These are phyloP conservation scores for Thermochaetoides thermophila DNA, from an alignment of 495 filamentous ascomycete species.

Conservation along the genomic window DNA sequence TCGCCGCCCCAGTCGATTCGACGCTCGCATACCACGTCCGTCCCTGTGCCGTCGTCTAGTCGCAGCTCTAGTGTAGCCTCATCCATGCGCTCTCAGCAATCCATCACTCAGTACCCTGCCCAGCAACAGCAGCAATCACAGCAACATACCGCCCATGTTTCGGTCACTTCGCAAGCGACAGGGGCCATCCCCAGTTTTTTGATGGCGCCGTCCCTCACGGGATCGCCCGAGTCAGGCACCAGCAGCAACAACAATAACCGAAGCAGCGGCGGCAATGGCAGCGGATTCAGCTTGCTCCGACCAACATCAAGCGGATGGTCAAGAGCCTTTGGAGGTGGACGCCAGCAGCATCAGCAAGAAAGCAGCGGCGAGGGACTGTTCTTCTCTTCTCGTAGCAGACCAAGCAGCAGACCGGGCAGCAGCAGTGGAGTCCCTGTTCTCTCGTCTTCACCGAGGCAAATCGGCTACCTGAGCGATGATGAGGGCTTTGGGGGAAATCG, in stretches of 20 bases:
- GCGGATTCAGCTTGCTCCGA: constrained; percentile 11
- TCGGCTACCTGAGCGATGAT: not conserved
- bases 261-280: not conserved
- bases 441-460: not conserved
- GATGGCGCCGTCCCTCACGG: constrained; percentile 20
- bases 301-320: constrained; percentile 19
- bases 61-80: constrained; percentile 33
- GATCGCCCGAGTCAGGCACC: constrained; percentile 4
- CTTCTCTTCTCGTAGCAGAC: no score
- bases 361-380: not conserved
- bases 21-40: constrained; percentile 25
- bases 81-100: constrained; percentile 24
- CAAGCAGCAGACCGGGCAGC: constrained; percentile 10
- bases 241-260: constrained; percentile 1
- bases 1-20: constrained; percentile 31
- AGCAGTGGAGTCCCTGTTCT: constrained; percentile 9
- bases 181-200: constrained; percentile 21
- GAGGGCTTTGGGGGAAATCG: not conserved
- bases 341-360: not conserved
- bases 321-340: constrained; percentile 10
- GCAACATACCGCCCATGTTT: constrained; percentile 6
- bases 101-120: constrained; percentile 1
- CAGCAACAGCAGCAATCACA: constrained; percentile 2
- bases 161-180: constrained; percentile 8
- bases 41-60: constrained; percentile 23